These are phyloP conservation scores for Arthrobotrys sphaeroides DNA, from an alignment of 2,329 filamentous ascomycete genomes.

Conservation along the genomic window DNA sequence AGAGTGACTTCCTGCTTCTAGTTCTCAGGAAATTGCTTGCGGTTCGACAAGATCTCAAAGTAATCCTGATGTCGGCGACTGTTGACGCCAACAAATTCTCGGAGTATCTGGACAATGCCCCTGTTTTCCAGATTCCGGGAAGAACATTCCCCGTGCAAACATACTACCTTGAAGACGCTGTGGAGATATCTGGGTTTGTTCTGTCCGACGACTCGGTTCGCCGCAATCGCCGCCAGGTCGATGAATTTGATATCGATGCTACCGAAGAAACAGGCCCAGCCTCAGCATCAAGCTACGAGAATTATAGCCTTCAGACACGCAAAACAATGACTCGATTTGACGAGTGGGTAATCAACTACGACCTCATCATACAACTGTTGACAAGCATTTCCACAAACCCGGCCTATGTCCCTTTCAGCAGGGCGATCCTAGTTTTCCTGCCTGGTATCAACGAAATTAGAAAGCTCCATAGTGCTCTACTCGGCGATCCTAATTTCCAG, in stretches of 20 bases:
- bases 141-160: conserved; percentile 92
- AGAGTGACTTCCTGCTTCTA: conserved; percentile 94
- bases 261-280: conserved; percentile 61
- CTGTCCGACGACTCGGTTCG: conserved; percentile 62
- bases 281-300: conserved; percentile 73
- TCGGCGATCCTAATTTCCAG: conserved; percentile 78
- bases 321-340: conserved; percentile 80
- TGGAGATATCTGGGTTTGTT: conserved; percentile 83
- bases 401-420: conserved; percentile 76
- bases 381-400: conserved; percentile 76
- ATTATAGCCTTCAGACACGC: conserved; percentile 78
- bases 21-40: conserved; percentile 84
- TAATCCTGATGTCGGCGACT: conserved; percentile 96
- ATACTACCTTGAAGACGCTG: conserved; percentile 88
- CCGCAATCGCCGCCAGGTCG: conserved; percentile 60
- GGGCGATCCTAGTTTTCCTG: conserved; percentile 91
- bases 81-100: conserved; percentile 94
- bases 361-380: conserved; percentile 82
- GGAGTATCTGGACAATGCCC: conserved; percentile 82
- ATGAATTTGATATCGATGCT: conserved; percentile 64
- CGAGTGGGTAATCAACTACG: conserved; percentile 90
- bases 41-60: conserved; percentile 81
- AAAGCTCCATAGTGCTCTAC: conserved; percentile 83
- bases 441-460: conserved; percentile 94
- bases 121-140: conserved; percentile 88